Base-by-base conservation (phyloP, 2,329 filamentous ascomycete genomes). In the Thyridium curvatum region DNA sequence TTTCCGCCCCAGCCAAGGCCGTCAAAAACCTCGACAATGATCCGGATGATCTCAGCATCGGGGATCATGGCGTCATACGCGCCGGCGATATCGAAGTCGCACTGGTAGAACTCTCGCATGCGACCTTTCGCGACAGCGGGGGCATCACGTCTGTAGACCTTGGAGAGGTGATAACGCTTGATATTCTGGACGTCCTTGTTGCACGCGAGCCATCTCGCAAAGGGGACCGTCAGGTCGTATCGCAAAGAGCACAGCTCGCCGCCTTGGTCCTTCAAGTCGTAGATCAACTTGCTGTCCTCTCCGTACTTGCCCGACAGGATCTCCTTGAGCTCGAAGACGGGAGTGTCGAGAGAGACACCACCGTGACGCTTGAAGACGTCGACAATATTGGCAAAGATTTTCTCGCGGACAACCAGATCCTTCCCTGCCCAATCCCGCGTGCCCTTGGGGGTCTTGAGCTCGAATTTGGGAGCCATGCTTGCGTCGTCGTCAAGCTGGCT, bases 41-140 rank as follows among this genome's bases (percentile, higher is more conserved):
- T 89, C 41, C 84, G 77, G 51, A 97, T 66, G 42, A 95, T 84
- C 66, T 96, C 90, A 30, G 89, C 86, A 56, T 96, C 91, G 41
- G 90, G 87, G 18, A 95, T 75, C 89, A 96, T 95, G 39, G 86
- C 66, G 58, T 95, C 91, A 66, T 88, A 94, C 32, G 68, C 71
- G 44, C 90, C 89, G 12, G 90, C 90, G 64, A 96, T 91, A 59
- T 96, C 90, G 56, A 96, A 94, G 65, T 97, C 91, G 68, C 90
- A 96, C 64, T 96, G 90, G 68, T 94, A 95, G 64, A 95, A 95
- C 65, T 96, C 91, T 55, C 91, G 79, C 84, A 95, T 93, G 39
- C 90, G 80, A 37, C 90, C 91, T 60, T 94, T 93, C 45, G 84
- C 86, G 67, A 96, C 87, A 44, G 88, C 85, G 14, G 49, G 49